Percentiles rank a stretch among this genome's conserved stretches.
Conservation (phyloP, 2,329 filamentous ascomycete genomes). For the Sclerotiophoma versabilis region DNA sequence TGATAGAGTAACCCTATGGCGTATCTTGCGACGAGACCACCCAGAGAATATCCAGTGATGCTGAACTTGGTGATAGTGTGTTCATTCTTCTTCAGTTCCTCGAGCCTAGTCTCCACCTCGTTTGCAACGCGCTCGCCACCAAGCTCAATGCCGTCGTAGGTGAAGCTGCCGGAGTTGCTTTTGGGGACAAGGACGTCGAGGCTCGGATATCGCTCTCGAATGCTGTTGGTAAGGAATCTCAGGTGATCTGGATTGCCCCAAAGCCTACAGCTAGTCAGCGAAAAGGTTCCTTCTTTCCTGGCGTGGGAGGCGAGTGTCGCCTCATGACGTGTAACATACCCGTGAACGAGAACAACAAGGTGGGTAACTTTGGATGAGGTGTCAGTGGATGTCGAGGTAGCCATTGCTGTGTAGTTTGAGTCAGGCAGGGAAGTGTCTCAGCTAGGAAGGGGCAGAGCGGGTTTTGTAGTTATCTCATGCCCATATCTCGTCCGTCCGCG, state of each 20-base stretch:
- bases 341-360: slow-evolving; percentile 79
- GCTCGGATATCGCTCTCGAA: slow-evolving; percentile 67
- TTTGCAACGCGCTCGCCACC: slow-evolving; percentile 71
- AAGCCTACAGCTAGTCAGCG: slow-evolving; percentile 58
- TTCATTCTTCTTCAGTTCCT: slow-evolving; percentile 64
- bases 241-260: slow-evolving; percentile 84
- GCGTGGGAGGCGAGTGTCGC: slow-evolving; percentile 8
- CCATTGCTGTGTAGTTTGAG: slow-evolving; percentile 26
- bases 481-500: slow-evolving; percentile 35
- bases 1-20: slow-evolving; percentile 83
- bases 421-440: too few relatives aligned
- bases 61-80: slow-evolving; percentile 81
- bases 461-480: slow-evolving; percentile 20
- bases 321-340: slow-evolving; percentile 56
- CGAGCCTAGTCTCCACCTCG: slow-evolving; percentile 68
- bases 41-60: slow-evolving; percentile 87
- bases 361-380: slow-evolving; percentile 61
- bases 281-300: neutral
- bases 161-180: slow-evolving; percentile 74
- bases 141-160: slow-evolving; percentile 72
- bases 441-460: slow-evolving; percentile 22
- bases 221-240: slow-evolving; percentile 68
- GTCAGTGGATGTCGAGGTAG: slow-evolving; percentile 15
- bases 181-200: slow-evolving; percentile 76
- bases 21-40: slow-evolving; percentile 86